Base-by-base conservation (phyloP, 2,329 filamentous ascomycete species). In the Colletotrichum acutatum region DNA sequence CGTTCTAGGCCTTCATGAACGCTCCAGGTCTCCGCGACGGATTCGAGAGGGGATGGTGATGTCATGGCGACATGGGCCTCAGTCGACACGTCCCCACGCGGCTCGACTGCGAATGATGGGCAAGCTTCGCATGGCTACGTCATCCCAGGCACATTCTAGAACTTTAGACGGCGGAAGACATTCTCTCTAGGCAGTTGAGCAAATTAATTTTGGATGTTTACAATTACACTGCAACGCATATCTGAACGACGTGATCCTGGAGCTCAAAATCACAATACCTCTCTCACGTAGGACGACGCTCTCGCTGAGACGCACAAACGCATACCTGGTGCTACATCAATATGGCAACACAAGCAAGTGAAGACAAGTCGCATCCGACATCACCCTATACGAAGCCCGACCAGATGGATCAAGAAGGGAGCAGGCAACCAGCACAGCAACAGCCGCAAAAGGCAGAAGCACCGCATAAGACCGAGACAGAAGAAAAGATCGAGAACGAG, bases 51-150 rank as follows among this genome's bases (percentile, higher is more conserved):
- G 42, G 19, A 53, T 16, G 30, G 46, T 72, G 70, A 72, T 70
- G 70, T 72, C 70, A 72, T 72, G n/a, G 22, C 59, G 32, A 60
- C 32, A 70, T 59, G 66, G 49, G 14, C 30, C 28, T 46, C 70
- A 37, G 30, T 37, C 42, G 32, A 56, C 62, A 30, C 22, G 42
- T 24, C 59, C 37, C 58, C 59, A 34, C n/a, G 53, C 26, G 24
- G 5, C 26, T 5, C 37, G 12, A 56, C 59, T 32, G 34, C 54
- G 42, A 49, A 49, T 49, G 42, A 22, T 49, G 42, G 8, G 26
- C 54, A 49, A 59, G 26, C 32, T 60, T 69, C 53, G 5, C 26
- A 2, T 11, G 14, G 22, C 53, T 69, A 72, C 70, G 70, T 72
- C 70, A 72, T 72, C 5, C 26, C 9, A 49, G 9, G 26, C 42